phyloP scores from a whole-genome alignment of 176 grass and related monocot genomes.

The Eleusine coracana region DNA sequence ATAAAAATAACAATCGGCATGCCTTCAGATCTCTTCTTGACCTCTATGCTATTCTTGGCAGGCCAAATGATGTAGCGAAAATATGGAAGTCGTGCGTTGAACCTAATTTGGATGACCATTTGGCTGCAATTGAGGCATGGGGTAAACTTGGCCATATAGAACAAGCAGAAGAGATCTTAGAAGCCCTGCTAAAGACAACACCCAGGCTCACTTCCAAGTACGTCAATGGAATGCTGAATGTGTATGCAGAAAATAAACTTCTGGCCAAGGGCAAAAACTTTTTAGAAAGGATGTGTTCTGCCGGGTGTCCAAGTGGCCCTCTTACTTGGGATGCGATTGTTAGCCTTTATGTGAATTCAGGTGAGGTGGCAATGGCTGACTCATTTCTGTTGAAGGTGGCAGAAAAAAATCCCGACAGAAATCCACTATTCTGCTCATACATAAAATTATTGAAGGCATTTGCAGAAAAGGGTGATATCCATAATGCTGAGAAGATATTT shows the following conservation, averaged over 20 bases:
- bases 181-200: conserved; percentile 48
- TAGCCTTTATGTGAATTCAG: conserved; percentile 70
- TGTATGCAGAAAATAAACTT: conserved; percentile 73
- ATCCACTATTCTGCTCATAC: conserved; percentile 54
- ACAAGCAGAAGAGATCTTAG: conserved; percentile 59
- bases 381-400: conserved; percentile 57
- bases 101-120: conserved; percentile 58
- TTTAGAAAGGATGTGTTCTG: conserved; percentile 54
- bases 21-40: conserved; percentile 57
- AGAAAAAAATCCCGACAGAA: conserved; percentile 47
- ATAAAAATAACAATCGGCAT: conserved; percentile 40
- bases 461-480: conserved; percentile 65
- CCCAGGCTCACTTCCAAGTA: conserved; percentile 54
- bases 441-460: conserved; percentile 57
- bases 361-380: conserved; percentile 67
- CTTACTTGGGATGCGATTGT: conserved; percentile 66
- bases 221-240: conserved; percentile 63
- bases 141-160: conserved; percentile 60
- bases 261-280: conserved; percentile 64
- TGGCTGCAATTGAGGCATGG: conserved; percentile 74
- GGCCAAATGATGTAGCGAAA: conserved; percentile 57
- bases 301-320: conserved; percentile 42
- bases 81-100: conserved; percentile 64
- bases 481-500: conserved; percentile 81
- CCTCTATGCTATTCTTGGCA: conserved; percentile 68